Evolutionary conservation across 345 rosid genomes (phyloP).

Genomic region (Murraya koenigii): DNA sequence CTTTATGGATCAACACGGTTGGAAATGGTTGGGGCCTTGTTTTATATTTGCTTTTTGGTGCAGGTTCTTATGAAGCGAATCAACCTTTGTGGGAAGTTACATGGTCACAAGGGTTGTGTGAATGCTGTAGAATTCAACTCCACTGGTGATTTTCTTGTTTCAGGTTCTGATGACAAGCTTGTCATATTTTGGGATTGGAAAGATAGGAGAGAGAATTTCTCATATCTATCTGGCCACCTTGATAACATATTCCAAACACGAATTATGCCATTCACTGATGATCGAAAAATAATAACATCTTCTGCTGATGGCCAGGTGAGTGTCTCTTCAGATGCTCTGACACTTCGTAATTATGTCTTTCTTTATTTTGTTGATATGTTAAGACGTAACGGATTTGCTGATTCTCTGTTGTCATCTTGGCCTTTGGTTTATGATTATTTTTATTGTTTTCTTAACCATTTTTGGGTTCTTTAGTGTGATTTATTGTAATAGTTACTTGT

Average conservation of each 20-base stretch:
- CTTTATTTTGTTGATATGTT: neutral
- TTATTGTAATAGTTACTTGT: neutral
- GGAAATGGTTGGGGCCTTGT: neutral
- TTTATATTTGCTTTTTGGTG: slow-evolving; percentile 9
- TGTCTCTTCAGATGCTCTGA: neutral
- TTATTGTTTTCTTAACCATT: neutral
- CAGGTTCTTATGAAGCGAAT: slow-evolving; percentile 44
- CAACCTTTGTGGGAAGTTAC: slow-evolving; percentile 44
- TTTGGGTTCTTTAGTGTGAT: neutral
- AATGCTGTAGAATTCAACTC: slow-evolving; percentile 52
- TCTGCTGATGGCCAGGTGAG: slow-evolving; percentile 64
- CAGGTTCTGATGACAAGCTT: slow-evolving; percentile 60
- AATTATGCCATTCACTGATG: slow-evolving; percentile 55
- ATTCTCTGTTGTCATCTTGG: neutral
- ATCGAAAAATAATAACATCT: slow-evolving; percentile 49
- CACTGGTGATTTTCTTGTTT: slow-evolving; percentile 53
- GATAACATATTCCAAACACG: slow-evolving; percentile 57
- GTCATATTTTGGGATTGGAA: slow-evolving; percentile 54
- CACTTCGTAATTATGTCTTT: neutral
- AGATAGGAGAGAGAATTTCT: slow-evolving; percentile 20
- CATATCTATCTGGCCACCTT: slow-evolving; percentile 56
- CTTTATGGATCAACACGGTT: neutral
- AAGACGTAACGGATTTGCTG: neutral
- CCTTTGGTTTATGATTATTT: neutral
- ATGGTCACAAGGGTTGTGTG: slow-evolving; percentile 61